Evolutionary conservation across 1,284 basidiomycete genomes (phyloP).

Genomic region (Sporisorium reilianum): DNA sequence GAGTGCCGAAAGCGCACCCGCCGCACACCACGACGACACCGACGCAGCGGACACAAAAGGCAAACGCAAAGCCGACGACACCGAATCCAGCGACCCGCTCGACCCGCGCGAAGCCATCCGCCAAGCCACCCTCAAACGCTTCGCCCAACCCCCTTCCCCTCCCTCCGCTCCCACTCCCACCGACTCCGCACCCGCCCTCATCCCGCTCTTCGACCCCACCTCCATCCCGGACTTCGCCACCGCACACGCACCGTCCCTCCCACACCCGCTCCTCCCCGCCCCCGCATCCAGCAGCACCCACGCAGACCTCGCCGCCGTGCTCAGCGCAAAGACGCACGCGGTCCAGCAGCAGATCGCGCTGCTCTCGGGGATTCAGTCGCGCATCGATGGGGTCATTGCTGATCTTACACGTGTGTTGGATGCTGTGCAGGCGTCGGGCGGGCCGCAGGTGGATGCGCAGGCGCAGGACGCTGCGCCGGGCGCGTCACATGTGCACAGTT

Average conservation of each 20-base stretch:
- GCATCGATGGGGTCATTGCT: constrained; percentile 24
- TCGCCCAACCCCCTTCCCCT: constrained; percentile 9
- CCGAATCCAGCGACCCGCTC: constrained; percentile 20
- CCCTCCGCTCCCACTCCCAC: background rate
- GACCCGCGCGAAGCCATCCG: constrained; percentile 49
- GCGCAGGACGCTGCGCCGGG: background rate
- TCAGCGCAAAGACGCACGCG: constrained; percentile 5
- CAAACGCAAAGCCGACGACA: constrained; percentile 22
- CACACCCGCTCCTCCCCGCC: constrained; percentile 36
- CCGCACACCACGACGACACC: background rate
- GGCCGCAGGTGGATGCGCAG: background rate
- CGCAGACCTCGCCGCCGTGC: background rate
- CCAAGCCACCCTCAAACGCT: constrained; percentile 36
- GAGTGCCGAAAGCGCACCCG: background rate
- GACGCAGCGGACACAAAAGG: constrained; percentile 1
- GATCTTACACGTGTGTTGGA: constrained; percentile 27
- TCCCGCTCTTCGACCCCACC: constrained; percentile 55
- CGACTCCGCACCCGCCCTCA: constrained; percentile 21
- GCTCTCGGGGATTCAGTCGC: constrained; percentile 17
- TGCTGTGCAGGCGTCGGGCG: background rate
- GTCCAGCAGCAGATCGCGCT: constrained; percentile 21
- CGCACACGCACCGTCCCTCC: constrained; percentile 46
- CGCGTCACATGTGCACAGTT: background rate
- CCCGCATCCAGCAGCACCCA: background rate
- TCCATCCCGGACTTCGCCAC: constrained; percentile 55